Base-by-base conservation (phyloP, 371 early-diverging fungal genomes). In the Thermomucor indicae-seudaticae region DNA sequence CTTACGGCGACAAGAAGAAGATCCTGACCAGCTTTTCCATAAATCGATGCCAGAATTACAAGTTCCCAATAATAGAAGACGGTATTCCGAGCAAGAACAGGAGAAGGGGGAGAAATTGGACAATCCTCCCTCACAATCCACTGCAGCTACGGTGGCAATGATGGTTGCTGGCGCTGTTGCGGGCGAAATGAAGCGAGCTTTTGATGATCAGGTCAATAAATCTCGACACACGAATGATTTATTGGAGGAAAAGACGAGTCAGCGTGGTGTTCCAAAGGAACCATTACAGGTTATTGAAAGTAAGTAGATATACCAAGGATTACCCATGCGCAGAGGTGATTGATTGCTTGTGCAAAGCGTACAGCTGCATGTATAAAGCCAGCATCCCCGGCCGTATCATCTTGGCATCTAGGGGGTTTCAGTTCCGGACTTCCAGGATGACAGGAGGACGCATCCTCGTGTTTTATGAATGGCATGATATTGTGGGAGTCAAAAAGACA, bases 391-490 rank as follows among this genome's bases (percentile, higher is more conserved):
- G 71, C 1, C 57, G 71, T 0, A 61, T 71, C 35, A 30, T 47
- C 0, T 17, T 71, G 1, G 28, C 48, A 6, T 38, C 37, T 5
- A 50, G 42, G 8, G 58, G 53, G 1, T 51, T 71, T 19, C 53
- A 64, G 14, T 71, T 71, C 27, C 56, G 64, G n/a, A 62, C 71
- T n/a, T 64, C 67, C 0, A 53, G 71, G 3, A 60, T 67, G 45
- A 59, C 65, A 37, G 71, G 71, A 16, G 58, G 55, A n/a, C 56
- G 51, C 17, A 29, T 62, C 4, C 53, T 71, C 10, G 67, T 71
- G 4, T 62, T 64, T 23, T 67, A 62, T 47, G 55, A 55, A 2
- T 62, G 53, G 52, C 22, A 31, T 23, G 71, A 71, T 53, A 57
- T 71, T 38, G 42, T 62, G 11, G 65, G 71, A 8, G 60, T 71